Percentiles rank a stretch among this genome's conserved stretches.
Evolutionary conservation across 305 asterid species (phyloP).

Genomic region (Petunia hybrid): DNA sequence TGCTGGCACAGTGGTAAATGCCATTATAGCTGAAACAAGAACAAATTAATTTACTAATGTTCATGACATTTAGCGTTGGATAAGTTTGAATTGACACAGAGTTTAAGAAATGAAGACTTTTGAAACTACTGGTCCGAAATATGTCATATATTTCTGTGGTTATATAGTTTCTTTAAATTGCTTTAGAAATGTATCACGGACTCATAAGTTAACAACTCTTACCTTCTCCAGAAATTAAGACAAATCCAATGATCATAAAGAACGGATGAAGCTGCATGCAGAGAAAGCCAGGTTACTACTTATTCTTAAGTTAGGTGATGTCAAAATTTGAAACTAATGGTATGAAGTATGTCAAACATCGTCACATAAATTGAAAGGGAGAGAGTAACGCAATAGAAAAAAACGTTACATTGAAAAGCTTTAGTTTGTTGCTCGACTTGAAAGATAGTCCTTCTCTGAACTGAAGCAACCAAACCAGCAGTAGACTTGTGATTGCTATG

Average conservation of each 20-base stretch:
- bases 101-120: too few species aligned
- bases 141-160: too few species aligned
- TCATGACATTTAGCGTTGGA: too few species aligned
- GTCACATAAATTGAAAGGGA: not conserved
- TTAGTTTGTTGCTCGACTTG: constrained; percentile 14
- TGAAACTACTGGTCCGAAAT: too few species aligned
- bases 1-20: constrained; percentile 22
- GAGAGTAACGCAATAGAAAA: not conserved
- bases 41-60: not conserved
- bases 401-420: constrained; percentile 17
- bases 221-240: constrained; percentile 33
- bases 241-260: constrained; percentile 33
- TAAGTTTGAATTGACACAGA: too few species aligned
- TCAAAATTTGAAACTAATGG: not conserved
- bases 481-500: constrained; percentile 27
- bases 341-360: not conserved
- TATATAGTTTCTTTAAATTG: too few species aligned
- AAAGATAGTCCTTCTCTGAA: constrained; percentile 33
- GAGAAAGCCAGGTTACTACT: not conserved
- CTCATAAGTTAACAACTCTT: not conserved
- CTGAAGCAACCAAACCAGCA: constrained; percentile 17
- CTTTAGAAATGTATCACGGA: too few species aligned
- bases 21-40: constrained; percentile 31
- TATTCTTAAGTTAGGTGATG: not conserved
- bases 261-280: constrained; percentile 33